A percentile compares a stretch with the other conserved stretches of the same genome.
phyloP scores from a whole-genome alignment of 495 filamentous ascomycete genomes.

The Talaromyces nanjingensis region DNA sequence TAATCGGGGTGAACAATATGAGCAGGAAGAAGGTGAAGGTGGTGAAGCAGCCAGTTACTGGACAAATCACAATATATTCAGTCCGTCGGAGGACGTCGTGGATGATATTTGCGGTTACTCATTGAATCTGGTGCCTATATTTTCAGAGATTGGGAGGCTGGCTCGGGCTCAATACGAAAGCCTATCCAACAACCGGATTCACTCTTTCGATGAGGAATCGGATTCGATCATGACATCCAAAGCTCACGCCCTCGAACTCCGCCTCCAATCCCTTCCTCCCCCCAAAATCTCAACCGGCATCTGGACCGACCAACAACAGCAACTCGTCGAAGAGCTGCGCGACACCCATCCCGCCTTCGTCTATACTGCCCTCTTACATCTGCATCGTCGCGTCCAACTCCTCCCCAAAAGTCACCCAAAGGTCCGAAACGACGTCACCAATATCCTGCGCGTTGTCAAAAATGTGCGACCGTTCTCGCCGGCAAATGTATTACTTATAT shows the following conservation, averaged over 20 bases:
- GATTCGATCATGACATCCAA: too few relatives aligned
- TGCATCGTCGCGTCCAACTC: slow-evolving; percentile 22
- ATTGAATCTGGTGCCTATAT: slow-evolving; percentile 19
- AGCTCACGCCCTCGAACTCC: not conserved
- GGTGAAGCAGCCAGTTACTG: too few relatives aligned
- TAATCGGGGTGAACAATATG: too few relatives aligned
- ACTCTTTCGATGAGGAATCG: too few relatives aligned
- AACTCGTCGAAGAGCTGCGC: slow-evolving; percentile 17
- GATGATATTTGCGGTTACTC: slow-evolving; percentile 31
- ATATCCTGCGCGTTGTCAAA: slow-evolving; percentile 17
- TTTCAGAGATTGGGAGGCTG: slow-evolving; percentile 16
- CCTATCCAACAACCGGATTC: too few relatives aligned
- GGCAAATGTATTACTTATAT: slow-evolving; percentile 27
- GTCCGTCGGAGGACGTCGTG: slow-evolving; percentile 4
- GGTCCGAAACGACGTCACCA: slow-evolving; percentile 17
- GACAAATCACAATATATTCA: too few relatives aligned
- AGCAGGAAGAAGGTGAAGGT: too few relatives aligned
- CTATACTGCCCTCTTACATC: slow-evolving; percentile 24
- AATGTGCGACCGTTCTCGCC: slow-evolving; percentile 17
- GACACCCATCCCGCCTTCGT: slow-evolving; percentile 25
- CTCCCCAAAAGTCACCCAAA: slow-evolving; percentile 18
- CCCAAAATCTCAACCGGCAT: not conserved
- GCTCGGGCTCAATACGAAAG: slow-evolving; percentile 4
- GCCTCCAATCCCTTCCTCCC: not conserved
- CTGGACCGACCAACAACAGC: not conserved